Evolutionary conservation across 768 basidiomycete genomes (phyloP).

Genomic region (Trametes villosa): DNA sequence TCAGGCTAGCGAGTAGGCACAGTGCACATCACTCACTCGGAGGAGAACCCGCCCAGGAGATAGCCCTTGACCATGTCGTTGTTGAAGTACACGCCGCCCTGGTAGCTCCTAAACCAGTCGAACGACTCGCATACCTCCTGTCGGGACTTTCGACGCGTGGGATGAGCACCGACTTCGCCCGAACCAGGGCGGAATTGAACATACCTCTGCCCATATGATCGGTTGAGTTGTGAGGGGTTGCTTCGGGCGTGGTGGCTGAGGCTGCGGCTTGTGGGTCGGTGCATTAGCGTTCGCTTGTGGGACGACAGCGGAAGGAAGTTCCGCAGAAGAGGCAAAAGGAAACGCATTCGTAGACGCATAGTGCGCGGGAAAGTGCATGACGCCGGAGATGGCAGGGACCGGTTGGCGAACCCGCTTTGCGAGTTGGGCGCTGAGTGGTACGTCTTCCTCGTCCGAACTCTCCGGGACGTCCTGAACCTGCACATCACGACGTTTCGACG

Average conservation of each 20-base stretch:
- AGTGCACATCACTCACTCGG: conserved; percentile 49
- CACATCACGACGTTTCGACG: neutral
- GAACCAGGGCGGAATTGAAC: conserved; percentile 15
- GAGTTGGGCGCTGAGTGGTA: neutral
- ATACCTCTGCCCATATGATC: conserved; percentile 51
- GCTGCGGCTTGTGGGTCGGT: neutral
- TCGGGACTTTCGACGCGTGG: conserved; percentile 61
- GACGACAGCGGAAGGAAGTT: neutral
- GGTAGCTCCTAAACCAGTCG: conserved; percentile 76
- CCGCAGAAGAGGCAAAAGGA: neutral
- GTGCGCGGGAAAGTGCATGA: neutral
- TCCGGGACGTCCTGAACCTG: neutral
- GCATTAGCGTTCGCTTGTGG: neutral
- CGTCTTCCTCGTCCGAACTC: neutral
- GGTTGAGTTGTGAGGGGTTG: conserved; percentile 33
- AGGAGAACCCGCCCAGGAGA: conserved; percentile 70
- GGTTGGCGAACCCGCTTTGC: neutral
- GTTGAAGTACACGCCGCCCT: conserved; percentile 75
- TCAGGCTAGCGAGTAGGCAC: neutral
- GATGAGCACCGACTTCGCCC: neutral
- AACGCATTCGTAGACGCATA: neutral
- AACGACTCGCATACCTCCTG: conserved; percentile 86
- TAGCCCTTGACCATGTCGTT: conserved; percentile 73
- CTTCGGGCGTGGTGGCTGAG: conserved; percentile 15
- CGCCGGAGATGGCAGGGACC: too few relatives aligned